A percentile compares a stretch with the other conserved stretches of the same genome.
Evolutionary conservation across 2,329 filamentous ascomycete genomes (phyloP).

Genomic region (Colletotrichum musicola): DNA sequence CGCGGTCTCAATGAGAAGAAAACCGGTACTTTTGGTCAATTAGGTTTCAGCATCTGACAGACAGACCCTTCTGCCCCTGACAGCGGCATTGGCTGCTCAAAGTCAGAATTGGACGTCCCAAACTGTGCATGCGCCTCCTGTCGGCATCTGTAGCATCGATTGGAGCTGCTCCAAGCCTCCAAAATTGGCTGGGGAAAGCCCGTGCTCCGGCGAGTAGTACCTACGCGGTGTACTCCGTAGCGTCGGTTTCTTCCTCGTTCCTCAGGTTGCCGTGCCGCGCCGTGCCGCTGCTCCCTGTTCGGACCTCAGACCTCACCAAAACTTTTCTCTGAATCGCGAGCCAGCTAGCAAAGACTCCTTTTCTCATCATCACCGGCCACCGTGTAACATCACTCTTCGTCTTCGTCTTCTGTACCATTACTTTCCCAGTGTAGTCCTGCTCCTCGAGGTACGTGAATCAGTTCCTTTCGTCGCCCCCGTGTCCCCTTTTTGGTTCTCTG

Average conservation of each 20-base stretch:
- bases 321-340: constrained; percentile 28
- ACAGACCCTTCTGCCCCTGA: too few species aligned
- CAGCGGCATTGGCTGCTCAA: neutral
- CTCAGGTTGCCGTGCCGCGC: constrained; percentile 32
- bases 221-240: neutral
- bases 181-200: neutral
- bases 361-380: constrained; percentile 30
- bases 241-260: constrained; percentile 27
- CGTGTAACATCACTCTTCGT: constrained; percentile 47
- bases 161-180: neutral
- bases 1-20: neutral
- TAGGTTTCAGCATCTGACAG: neutral
- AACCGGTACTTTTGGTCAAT: neutral
- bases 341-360: neutral
- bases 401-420: constrained; percentile 49
- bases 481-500: too few species aligned
- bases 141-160: too few species aligned
- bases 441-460: constrained; percentile 32
- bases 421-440: constrained; percentile 30
- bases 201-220: neutral
- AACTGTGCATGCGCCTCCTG: neutral
- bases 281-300: constrained; percentile 7
- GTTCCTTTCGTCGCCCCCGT: constrained; percentile 19
- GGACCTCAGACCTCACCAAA: constrained; percentile 37
- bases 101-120: constrained; percentile 4